Evolutionary conservation across 192 early-diverging fungal genomes (phyloP).

Genomic region (Pilobolus umbonatus): DNA sequence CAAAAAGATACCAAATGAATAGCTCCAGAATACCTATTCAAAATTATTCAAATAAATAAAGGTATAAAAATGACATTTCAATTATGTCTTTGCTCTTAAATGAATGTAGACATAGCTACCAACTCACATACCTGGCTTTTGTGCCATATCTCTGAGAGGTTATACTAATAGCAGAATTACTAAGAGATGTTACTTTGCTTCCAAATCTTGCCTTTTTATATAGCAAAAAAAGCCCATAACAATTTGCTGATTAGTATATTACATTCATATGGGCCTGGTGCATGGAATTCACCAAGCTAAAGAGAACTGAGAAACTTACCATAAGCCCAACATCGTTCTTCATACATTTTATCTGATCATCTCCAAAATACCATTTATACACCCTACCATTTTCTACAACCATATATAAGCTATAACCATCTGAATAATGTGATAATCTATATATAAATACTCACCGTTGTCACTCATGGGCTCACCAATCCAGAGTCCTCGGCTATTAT

Average conservation of each 20-base stretch:
- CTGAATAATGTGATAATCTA: neutral
- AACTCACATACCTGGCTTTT: conserved; percentile 16
- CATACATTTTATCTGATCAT: conserved; percentile 6
- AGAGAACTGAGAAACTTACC: neutral
- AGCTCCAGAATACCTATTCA: conserved; percentile 15
- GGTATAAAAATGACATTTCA: neutral
- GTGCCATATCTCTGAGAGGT: conserved; percentile 20
- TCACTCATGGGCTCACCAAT: conserved; percentile 33
- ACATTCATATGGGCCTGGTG: neutral
- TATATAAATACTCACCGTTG: conserved; percentile 15
- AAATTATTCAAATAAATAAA: neutral
- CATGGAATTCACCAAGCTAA: neutral
- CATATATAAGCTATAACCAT: neutral
- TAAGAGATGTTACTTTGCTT: neutral
- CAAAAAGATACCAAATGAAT: conserved; percentile 11
- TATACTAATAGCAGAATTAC: conserved; percentile 10
- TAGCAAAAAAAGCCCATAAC: neutral
- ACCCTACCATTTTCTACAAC: conserved; percentile 27
- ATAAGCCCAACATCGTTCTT: conserved; percentile 7
- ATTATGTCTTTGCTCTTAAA: neutral
- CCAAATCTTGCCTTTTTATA: conserved; percentile 25
- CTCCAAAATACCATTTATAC: conserved; percentile 14
- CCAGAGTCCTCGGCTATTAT: conserved; percentile 17
- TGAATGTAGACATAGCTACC: neutral
- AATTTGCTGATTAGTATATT: neutral